Evolutionary conservation across 441 rosid species (phyloP).

Genomic region (Populus hybrid): DNA sequence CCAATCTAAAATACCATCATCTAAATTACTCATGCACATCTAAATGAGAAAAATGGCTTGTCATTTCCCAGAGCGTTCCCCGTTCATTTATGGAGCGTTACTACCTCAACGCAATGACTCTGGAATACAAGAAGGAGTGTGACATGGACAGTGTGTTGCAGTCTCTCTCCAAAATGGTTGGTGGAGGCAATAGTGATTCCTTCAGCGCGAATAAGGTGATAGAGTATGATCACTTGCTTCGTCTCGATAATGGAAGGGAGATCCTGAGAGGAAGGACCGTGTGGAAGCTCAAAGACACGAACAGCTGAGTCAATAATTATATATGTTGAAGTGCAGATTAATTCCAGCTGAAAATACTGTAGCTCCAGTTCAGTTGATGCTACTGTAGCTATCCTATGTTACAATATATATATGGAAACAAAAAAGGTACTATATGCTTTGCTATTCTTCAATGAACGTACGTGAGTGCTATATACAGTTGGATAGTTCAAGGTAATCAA

Average conservation of each 20-base stretch:
- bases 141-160: slow-evolving; percentile 20
- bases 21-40: no score
- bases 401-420: no score
- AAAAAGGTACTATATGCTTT: no score
- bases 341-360: background rate
- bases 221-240: slow-evolving; percentile 28
- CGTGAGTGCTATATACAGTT: no score
- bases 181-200: background rate
- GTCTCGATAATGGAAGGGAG: slow-evolving; percentile 25
- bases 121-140: slow-evolving; percentile 36
- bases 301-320: background rate
- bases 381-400: no score
- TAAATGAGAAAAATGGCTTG: no score
- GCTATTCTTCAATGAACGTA: no score
- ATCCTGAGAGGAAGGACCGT: slow-evolving; percentile 23
- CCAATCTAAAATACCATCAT: no score
- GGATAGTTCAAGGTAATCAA: no score
- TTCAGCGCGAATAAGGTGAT: background rate
- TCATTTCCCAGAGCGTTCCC: slow-evolving; percentile 28
- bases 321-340: no score
- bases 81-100: slow-evolving; percentile 21
- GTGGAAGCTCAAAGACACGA: slow-evolving; percentile 23
- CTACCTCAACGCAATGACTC: slow-evolving; percentile 24
- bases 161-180: slow-evolving; percentile 25
- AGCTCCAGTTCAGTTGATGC: no score